Base-by-base conservation (phyloP, 2,329 filamentous ascomycete genomes). In the Geosmithia flava region DNA sequence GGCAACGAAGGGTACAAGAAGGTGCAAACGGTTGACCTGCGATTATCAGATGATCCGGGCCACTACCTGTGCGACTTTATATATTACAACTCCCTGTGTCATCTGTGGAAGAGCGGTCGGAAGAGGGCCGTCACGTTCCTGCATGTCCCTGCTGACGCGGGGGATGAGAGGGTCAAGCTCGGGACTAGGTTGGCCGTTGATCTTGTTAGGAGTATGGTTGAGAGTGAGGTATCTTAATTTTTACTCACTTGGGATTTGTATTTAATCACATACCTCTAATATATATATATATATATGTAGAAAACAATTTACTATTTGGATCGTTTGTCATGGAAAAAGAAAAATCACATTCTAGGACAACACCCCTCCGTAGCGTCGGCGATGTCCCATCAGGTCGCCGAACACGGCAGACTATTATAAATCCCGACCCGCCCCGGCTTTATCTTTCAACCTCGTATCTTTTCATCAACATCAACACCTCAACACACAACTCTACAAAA, bases 51-150 rank as follows among this genome's bases (percentile, higher is more conserved):
- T 42, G 81, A 90, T 54, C 79, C 85, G 0, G 85, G 85, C 2
- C 75, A 74, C 19, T 90, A 83, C 61, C 69, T 89, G 16, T 90
- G 85, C 63, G 85, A 90, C 59, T 90, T 86, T 58, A 87, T 85
- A 54, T 87, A 84, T 62, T 88, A 80, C 63, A 80, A 78, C 7
- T 85, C 80, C 51, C 62, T 88, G 54, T 71, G 82, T 19, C 67
- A 80, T 50, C 64, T 80, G 37, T 68, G 66, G 55, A 74, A 72
- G 58, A 62, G 68, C 44, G 56, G 67, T 43, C 59, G 69, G 51
- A 63, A 66, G 19, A 66, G 66, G 48, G 74, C 74, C 49, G 78
- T 85, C 5, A 63, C 82, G 2, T 90, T 90, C 60, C 64, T 89
- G 47, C 85, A 90, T 61, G 84, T 90, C 1, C 85, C 85, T 1